These are phyloP conservation scores for Kodamaea anthophila DNA, from an alignment of 1,139 yeast species.

Conservation along the genomic window DNA sequence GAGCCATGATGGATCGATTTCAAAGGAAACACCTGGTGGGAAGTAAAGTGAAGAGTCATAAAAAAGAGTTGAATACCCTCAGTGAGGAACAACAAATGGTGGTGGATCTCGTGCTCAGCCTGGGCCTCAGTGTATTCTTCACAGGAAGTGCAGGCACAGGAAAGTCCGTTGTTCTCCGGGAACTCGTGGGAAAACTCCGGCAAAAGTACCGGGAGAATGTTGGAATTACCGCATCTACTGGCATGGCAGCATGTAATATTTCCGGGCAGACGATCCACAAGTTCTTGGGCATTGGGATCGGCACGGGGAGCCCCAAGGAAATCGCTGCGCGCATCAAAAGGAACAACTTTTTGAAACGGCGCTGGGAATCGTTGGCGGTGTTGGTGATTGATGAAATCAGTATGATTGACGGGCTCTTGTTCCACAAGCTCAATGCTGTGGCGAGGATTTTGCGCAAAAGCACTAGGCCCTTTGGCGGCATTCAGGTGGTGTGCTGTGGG, in stretches of 20 bases:
- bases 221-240: constrained; percentile 88
- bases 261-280: constrained; percentile 80
- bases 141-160: constrained; percentile 88
- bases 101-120: constrained; percentile 55
- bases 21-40: too few relatives aligned
- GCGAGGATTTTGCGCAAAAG: constrained; percentile 52
- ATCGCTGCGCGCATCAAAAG: constrained; percentile 42
- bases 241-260: constrained; percentile 82
- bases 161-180: constrained; percentile 65
- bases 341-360: constrained; percentile 36
- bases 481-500: constrained; percentile 79
- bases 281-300: constrained; percentile 76
- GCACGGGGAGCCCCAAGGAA: constrained; percentile 40
- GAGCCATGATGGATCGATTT: too few relatives aligned
- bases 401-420: constrained; percentile 74
- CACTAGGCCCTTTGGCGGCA: constrained; percentile 75
- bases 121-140: constrained; percentile 52
- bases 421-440: constrained; percentile 63
- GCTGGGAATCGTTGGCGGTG: constrained; percentile 61
- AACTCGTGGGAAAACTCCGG: constrained; percentile 44
- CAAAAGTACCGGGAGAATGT: constrained; percentile 35
- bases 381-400: constrained; percentile 82
- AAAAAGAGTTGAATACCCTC: too few relatives aligned
- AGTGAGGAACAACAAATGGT: constrained; percentile 66
- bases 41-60: too few relatives aligned